These are phyloP conservation scores for Gonium pectorale DNA, from an alignment of 139 green algal species.

Conservation along the genomic window DNA sequence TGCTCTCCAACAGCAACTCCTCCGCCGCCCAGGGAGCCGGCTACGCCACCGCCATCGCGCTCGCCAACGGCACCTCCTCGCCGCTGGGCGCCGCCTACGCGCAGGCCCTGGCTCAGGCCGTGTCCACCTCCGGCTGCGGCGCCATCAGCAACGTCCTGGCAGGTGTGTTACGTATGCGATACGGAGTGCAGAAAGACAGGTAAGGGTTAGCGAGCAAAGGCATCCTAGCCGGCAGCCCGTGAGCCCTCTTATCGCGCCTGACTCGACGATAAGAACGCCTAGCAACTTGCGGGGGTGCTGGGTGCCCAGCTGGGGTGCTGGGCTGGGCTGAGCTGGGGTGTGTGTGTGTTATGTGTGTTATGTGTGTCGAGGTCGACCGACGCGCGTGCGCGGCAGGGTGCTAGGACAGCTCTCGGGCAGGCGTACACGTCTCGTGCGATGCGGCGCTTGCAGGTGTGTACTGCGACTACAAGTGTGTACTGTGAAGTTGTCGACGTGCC, in stretches of 20 bases:
- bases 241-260: too few relatives aligned
- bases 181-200: neutral
- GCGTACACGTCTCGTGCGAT: too few relatives aligned
- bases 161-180: neutral
- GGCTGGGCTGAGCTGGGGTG: neutral
- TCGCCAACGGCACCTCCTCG: constrained; percentile 19
- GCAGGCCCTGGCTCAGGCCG: constrained; percentile 38
- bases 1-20: constrained; percentile 36
- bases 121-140: constrained; percentile 38
- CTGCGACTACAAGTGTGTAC: too few relatives aligned
- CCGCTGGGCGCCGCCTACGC: constrained; percentile 33
- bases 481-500: too few relatives aligned
- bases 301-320: too few relatives aligned
- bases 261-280: too few relatives aligned
- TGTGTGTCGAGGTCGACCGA: too few relatives aligned
- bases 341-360: neutral
- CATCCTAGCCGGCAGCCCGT: too few relatives aligned
- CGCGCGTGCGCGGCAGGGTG: too few relatives aligned
- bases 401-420: too few relatives aligned
- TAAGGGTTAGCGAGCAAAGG: neutral
- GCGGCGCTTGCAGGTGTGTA: too few relatives aligned
- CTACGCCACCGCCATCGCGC: neutral
- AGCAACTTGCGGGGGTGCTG: too few relatives aligned
- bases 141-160: constrained; percentile 50
- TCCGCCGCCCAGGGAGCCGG: constrained; percentile 7